Conservation (phyloP, 495 filamentous ascomycete genomes). For the Endocarpon pusillum region DNA sequence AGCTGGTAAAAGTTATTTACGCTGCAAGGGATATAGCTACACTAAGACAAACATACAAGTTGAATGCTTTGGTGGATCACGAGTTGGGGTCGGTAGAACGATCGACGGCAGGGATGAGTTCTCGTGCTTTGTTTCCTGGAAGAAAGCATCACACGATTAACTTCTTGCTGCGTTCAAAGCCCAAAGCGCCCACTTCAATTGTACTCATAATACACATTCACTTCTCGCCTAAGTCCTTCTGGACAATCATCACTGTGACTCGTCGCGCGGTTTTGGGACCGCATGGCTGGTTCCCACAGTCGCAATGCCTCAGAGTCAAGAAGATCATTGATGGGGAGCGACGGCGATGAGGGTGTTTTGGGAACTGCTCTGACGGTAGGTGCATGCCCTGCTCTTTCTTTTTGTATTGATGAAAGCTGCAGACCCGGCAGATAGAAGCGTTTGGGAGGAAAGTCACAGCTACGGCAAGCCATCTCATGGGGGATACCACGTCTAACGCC, state of each 20-base stretch:
- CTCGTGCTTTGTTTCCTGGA: no score
- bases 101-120: no score
- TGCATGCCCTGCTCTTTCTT: conserved; percentile 1
- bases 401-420: conserved; percentile 2
- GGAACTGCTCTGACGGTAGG: conserved; percentile 36
- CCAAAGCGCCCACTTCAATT: no score
- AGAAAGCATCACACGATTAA: no score
- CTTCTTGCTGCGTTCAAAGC: no score
- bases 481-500: conserved; percentile 38
- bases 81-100: no score
- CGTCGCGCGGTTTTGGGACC: background rate
- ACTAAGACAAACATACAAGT: no score
- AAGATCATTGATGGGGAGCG: conserved; percentile 7
- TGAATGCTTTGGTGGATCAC: no score
- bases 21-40: no score
- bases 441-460: conserved; percentile 90
- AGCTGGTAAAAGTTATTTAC: no score
- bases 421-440: conserved; percentile 81
- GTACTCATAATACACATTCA: no score
- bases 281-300: conserved; percentile 2
- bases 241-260: conserved; percentile 30
- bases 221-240: no score
- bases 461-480: conserved; percentile 79
- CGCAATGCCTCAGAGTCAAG: conserved; percentile 10
- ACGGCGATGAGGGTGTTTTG: conserved; percentile 30